Conservation (phyloP, 2,329 filamentous ascomycete species). For the Allantophomopsis lycopodina region DNA sequence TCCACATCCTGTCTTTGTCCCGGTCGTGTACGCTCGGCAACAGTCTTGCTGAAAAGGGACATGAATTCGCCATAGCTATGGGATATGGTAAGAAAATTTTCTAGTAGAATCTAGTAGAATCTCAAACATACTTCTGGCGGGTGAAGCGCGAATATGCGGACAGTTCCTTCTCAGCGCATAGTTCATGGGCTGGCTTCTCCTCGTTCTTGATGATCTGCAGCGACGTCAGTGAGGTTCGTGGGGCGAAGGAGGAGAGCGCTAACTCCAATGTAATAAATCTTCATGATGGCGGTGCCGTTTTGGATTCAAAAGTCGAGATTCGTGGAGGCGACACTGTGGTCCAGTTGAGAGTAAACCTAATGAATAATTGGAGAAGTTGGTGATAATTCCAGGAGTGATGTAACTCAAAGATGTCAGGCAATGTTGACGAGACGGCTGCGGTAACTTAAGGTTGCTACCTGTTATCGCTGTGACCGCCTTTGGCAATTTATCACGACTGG, state of each 20-base stretch:
- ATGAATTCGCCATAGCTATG: slow-evolving; percentile 50
- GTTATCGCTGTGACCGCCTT: too few relatives aligned
- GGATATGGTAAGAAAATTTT: slow-evolving; percentile 5
- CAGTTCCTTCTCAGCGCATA: slow-evolving; percentile 66
- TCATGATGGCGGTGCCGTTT: slow-evolving; percentile 43
- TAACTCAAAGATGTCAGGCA: too few relatives aligned
- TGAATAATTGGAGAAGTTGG: too few relatives aligned
- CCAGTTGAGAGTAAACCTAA: too few relatives aligned
- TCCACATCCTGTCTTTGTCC: slow-evolving; percentile 78
- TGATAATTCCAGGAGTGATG: too few relatives aligned
- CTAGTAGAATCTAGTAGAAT: neutral
- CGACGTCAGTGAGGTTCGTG: slow-evolving; percentile 4
- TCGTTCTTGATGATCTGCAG: slow-evolving; percentile 70
- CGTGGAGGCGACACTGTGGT: neutral
- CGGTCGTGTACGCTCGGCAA: slow-evolving; percentile 73
- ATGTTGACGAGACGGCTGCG: too few relatives aligned
- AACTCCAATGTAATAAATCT: slow-evolving; percentile 68
- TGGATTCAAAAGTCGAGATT: neutral
- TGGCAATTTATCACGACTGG: too few relatives aligned
- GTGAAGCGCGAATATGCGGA: slow-evolving; percentile 72
- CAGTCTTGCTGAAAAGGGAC: slow-evolving; percentile 73
- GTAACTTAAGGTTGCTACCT: too few relatives aligned
- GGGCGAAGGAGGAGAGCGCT: neutral
- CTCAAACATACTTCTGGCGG: slow-evolving; percentile 41
- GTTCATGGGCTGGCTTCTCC: slow-evolving; percentile 60